phyloP scores from a whole-genome alignment of 2,329 filamentous ascomycete species.

The Phialophora tarda region DNA sequence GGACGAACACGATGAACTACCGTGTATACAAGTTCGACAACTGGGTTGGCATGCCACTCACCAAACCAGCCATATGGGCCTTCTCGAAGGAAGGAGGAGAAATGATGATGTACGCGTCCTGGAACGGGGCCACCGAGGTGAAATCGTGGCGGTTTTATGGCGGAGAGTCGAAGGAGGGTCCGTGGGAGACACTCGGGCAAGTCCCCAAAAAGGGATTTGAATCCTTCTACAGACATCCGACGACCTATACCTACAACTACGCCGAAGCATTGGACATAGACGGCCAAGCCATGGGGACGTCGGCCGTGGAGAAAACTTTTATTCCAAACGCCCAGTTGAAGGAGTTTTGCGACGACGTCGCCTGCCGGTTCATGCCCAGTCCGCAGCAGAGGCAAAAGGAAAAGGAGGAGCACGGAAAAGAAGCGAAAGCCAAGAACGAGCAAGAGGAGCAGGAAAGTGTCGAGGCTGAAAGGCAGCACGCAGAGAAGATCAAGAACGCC shows the following conservation, averaged over 20 bases:
- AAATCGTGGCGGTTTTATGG: slow-evolving; percentile 47
- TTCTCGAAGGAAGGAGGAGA: slow-evolving; percentile 43
- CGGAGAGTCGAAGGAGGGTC: slow-evolving; percentile 37
- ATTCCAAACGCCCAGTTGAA: slow-evolving; percentile 46
- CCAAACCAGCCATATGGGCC: slow-evolving; percentile 50
- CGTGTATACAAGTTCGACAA: slow-evolving; percentile 49
- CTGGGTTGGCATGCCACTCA: slow-evolving; percentile 50
- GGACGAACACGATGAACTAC: slow-evolving; percentile 49
- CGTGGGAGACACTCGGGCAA: slow-evolving; percentile 43
- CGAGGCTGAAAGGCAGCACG: slow-evolving; percentile 7
- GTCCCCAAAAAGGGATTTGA: slow-evolving; percentile 48
- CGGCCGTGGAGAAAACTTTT: slow-evolving; percentile 46
- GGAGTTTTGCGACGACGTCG: slow-evolving; percentile 38
- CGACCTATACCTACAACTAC: slow-evolving; percentile 35
- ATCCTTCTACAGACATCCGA: slow-evolving; percentile 43
- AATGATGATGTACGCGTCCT: slow-evolving; percentile 47
- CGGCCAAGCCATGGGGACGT: slow-evolving; percentile 45
- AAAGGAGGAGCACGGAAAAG: slow-evolving; percentile 25
- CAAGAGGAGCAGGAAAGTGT: slow-evolving; percentile 11
- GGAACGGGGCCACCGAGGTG: slow-evolving; percentile 60
- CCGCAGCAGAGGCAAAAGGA: slow-evolving; percentile 28
- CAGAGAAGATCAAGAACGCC: slow-evolving; percentile 17
- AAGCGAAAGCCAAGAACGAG: neutral
- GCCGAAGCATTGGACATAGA: slow-evolving; percentile 46
- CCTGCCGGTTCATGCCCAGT: slow-evolving; percentile 36